Evolutionary conservation across 441 rosid genomes (phyloP).

Genomic region (Iberis amara): DNA sequence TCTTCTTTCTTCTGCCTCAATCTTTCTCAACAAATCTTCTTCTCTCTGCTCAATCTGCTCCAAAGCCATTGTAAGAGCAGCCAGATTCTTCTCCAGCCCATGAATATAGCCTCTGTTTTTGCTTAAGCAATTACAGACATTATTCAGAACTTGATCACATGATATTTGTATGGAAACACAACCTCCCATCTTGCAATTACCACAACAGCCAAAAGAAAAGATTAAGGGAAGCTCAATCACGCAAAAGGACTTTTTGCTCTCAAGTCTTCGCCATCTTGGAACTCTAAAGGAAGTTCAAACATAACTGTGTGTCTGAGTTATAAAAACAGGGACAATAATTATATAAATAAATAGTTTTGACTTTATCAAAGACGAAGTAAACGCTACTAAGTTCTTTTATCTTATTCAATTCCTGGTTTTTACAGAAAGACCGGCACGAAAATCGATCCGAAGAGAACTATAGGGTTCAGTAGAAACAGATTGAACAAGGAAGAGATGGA

Average conservation of each 20-base stretch:
- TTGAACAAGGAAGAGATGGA: constrained; percentile 44
- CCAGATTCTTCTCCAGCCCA: not conserved
- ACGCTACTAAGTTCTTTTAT: no score
- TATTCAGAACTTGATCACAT: not conserved
- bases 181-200: not conserved
- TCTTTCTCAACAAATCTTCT: constrained; percentile 10
- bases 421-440: constrained; percentile 5
- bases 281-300: no score
- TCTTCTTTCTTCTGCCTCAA: not conserved
- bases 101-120: not conserved
- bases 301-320: no score
- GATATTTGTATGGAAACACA: not conserved
- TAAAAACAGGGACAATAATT: no score
- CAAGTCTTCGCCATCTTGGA: not conserved
- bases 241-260: not conserved
- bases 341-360: no score
- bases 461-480: constrained; percentile 34
- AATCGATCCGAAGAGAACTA: constrained; percentile 18
- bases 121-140: constrained; percentile 1
- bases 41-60: not conserved
- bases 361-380: no score
- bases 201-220: not conserved
- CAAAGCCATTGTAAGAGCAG: not conserved
- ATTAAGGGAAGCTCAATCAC: not conserved
- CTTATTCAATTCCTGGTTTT: not conserved